phyloP scores from a whole-genome alignment of 768 basidiomycete genomes.

The Pulveroboletus sp. region DNA sequence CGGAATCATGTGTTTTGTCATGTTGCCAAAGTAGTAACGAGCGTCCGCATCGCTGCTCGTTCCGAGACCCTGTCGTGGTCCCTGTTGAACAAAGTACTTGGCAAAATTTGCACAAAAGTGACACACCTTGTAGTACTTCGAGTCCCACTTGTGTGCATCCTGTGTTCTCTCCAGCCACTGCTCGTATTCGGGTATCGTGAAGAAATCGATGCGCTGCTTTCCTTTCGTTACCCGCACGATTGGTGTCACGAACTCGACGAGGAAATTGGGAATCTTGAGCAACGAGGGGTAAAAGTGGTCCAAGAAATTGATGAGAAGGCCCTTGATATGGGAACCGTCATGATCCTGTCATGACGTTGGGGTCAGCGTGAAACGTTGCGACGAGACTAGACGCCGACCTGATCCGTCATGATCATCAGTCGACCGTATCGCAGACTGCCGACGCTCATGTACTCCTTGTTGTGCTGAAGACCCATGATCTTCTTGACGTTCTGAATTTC shows the following conservation, averaged over 20 bases:
- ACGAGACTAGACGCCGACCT: conserved; percentile 47
- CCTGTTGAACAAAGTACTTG: conserved; percentile 1
- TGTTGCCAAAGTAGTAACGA: conserved; percentile 87
- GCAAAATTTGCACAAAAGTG: background rate
- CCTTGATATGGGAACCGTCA: conserved; percentile 99
- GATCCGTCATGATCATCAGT: conserved; percentile 99
- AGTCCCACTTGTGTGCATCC: conserved; percentile 76
- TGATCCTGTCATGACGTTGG: conserved; percentile 67
- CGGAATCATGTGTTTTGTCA: conserved; percentile 92
- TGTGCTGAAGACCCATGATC: conserved; percentile 94
- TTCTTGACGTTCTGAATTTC: conserved; percentile 98
- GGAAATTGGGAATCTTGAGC: conserved; percentile 82
- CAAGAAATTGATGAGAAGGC: conserved; percentile 96
- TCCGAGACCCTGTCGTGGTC: conserved; percentile 77
- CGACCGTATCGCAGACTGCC: conserved; percentile 82
- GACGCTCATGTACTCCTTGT: conserved; percentile 75
- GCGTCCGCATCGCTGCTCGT: conserved; percentile 88
- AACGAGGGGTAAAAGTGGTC: conserved; percentile 97
- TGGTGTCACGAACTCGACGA: conserved; percentile 98
- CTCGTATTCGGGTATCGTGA: conserved; percentile 96
- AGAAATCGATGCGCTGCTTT: conserved; percentile 79
- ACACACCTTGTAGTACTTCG: conserved; percentile 95
- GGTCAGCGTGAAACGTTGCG: background rate
- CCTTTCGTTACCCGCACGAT: conserved; percentile 92
- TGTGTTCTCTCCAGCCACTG: conserved; percentile 81